Base-by-base conservation (phyloP, 2,329 filamentous ascomycete species). In the Mariannaea sp. region DNA sequence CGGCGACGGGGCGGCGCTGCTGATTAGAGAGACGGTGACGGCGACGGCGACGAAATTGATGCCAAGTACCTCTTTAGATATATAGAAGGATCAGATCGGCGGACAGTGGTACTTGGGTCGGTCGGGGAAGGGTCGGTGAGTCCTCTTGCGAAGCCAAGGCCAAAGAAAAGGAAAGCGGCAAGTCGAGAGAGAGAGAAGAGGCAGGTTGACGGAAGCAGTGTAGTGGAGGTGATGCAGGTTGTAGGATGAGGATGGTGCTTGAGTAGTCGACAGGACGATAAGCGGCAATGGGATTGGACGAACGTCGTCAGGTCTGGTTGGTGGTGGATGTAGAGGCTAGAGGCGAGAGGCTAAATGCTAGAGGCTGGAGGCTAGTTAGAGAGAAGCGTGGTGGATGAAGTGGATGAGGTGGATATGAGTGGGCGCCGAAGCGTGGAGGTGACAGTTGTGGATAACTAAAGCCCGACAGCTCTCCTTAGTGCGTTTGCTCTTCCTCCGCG, bases 1-100 rank as follows among this genome's bases (percentile, higher is more conserved):
- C 56, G 46, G 57, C 55, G 55, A 61, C 57, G 38, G 57, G 9
- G 27, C 48, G 44, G 48, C 44, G 39, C 39, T 35, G 53, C 39
- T 35, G 53, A 36, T 36, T 49, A 20, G 47, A 29, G 14, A 36
- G 32, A 17, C 29, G 47, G 47, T 35, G 27, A 42, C 35, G 35
- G 47, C 42, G 27, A 42, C 35, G 35, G 35, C 33, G 33, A 24
- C 22, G 47, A 7, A 29, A 30, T 38, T 47, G 55, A 42, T 29
- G 42, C 46, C 38, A 38, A 19, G 26, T 32, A 30, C 35, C 44
- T 5, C 40, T 60, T 41, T 40, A 33, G 20, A 35, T 36, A 43
- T 14, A 45, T 22, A 36, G 46, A 29, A 22, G 35, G 38, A 29
- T 51, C 30, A 40, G 26, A 30, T 32, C 20, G 35, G n/a, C n/a